Evolutionary conservation across 306 rosid species (phyloP).

Genomic region (Cicer cuneatum): DNA sequence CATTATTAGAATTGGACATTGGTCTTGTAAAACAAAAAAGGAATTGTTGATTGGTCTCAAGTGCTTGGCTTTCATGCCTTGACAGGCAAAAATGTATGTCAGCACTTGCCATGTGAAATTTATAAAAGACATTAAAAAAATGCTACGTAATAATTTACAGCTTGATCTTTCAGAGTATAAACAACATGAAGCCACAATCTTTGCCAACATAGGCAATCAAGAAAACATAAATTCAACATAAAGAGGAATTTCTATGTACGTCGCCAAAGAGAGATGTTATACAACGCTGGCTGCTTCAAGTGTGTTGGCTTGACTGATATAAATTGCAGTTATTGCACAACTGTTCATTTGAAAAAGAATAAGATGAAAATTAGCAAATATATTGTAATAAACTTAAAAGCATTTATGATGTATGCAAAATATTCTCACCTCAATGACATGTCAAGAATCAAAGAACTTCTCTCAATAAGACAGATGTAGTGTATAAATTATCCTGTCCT

Average conservation of each 20-base stretch:
- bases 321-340: not conserved
- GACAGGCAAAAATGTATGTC: not conserved
- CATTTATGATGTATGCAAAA: not conserved
- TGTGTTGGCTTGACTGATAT: conserved; percentile 22
- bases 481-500: conserved; percentile 1
- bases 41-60: not conserved
- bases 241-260: conserved; percentile 19
- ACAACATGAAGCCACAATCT: conserved; percentile 35
- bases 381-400: not conserved
- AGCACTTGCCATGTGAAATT: not conserved
- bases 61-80: too few species aligned
- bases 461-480: conserved; percentile 25
- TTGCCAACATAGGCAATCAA: conserved; percentile 33
- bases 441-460: conserved; percentile 34
- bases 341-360: conserved; percentile 32
- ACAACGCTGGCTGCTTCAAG: conserved; percentile 18
- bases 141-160: conserved; percentile 31
- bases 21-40: too few species aligned
- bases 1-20: not conserved
- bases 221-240: conserved; percentile 26
- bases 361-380: conserved; percentile 23
- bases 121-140: not conserved
- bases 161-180: conserved; percentile 18
- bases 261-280: conserved; percentile 16
- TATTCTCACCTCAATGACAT: conserved; percentile 31